Percentiles rank a stretch among this genome's conserved stretches.
Evolutionary conservation across 2,329 filamentous ascomycete genomes (phyloP).

Genomic region (Xylaria sp.): DNA sequence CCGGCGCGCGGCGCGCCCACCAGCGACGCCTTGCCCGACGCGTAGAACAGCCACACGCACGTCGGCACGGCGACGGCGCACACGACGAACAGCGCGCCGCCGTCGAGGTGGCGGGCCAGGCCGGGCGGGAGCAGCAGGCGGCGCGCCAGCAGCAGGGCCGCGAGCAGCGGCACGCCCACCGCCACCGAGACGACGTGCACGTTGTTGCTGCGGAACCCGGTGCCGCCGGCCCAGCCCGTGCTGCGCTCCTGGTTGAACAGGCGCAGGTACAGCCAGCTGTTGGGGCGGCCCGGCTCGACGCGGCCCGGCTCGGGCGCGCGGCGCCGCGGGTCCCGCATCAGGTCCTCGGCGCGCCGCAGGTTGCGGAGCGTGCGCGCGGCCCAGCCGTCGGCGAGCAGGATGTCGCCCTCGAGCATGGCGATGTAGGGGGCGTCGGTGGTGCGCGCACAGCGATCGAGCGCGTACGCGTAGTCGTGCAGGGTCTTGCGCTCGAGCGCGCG

Average conservation of each 20-base stretch:
- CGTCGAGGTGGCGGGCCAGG: conserved; percentile 30
- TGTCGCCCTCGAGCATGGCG: conserved; percentile 37
- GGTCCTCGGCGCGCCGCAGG: conserved; percentile 28
- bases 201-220: conserved; percentile 36
- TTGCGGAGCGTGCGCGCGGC: conserved; percentile 32
- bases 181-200: conserved; percentile 34
- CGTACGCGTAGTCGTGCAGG: conserved; percentile 37
- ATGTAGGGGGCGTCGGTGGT: conserved; percentile 37
- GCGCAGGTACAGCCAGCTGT: conserved; percentile 37
- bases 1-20: conserved; percentile 28
- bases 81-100: conserved; percentile 33
- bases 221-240: conserved; percentile 35
- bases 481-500: conserved; percentile 35
- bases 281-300: conserved; percentile 32
- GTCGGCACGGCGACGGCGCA: conserved; percentile 35
- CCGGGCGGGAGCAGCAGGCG: conserved; percentile 26
- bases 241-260: conserved; percentile 39
- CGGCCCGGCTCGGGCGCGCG: conserved; percentile 25
- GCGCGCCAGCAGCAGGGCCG: conserved; percentile 26
- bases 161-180: conserved; percentile 30
- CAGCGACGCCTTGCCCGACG: conserved; percentile 37
- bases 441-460: conserved; percentile 30
- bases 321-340: conserved; percentile 35
- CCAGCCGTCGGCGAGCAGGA: conserved; percentile 38
- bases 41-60: conserved; percentile 37